Evolutionary conservation across 73 alveolate genomes (phyloP), one percentile per base, ranked within the genome.

Genomic region (Symbiodinium natans): DNA sequence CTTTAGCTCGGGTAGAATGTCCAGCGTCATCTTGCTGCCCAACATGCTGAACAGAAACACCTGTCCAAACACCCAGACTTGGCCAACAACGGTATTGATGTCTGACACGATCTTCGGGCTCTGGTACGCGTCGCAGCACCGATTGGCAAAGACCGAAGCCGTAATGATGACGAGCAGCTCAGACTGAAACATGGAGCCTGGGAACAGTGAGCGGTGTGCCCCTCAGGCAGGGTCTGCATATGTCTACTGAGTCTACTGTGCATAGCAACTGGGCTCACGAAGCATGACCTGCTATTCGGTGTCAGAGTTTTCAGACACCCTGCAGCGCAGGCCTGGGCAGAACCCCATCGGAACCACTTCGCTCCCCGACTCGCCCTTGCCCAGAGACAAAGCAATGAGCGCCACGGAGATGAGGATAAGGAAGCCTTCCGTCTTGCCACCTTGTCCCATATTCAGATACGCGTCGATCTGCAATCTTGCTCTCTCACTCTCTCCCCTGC

Each of bases 51-150:
- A 88, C 6, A 88, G 95, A 88, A 88, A 54, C 42, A 88, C 41
- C 95, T 88, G 95, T 34, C 95, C 95, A 36, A 88, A 88, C 34
- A 46, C 77, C 95, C 95, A 88, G 15, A 88, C 95, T 25, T 56
- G 85, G 31, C 86, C 85, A 41, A 88, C 71, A 23, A 63, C 33
- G 33, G 80, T 63, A 6, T 13, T 63, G 80, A 63, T 63, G 80
- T 63, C 80, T 63, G 29, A 9, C 80, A 63, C 38, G 36, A 63
- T 63, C 3, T 63, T n/a, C 80, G 29, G 36, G 80, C 80, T 36
- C 36, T 29, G 11, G 80, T 63, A 63, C 1, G 80, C 80, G 36
- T 25, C 9, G 80, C 80, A 23, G 80, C 80, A 63, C 36, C 80
- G 80, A n/a, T 63, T 63, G 75, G 52, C 92, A 42, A 83, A 36